Percentiles rank a stretch among this genome's conserved stretches.
Evolutionary conservation across 1,139 yeast genomes (phyloP).

Genomic region (Blastobotrys ciferrii): DNA sequence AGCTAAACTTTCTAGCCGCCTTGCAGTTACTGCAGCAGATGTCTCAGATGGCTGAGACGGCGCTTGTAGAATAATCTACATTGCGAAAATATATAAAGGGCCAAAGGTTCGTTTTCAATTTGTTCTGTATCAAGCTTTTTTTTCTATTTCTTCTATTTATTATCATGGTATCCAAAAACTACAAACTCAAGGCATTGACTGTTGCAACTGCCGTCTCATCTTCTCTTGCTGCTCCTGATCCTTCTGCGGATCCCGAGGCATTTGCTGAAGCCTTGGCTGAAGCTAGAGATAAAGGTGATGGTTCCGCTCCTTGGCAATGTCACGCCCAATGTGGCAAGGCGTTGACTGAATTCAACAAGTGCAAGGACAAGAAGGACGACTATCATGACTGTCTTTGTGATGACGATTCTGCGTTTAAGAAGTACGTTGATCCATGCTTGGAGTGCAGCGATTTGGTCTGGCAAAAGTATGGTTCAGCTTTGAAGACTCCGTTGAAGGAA

Average conservation of each 20-base stretch:
- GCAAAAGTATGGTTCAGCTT: constrained; percentile 7
- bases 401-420: constrained; percentile 7
- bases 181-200: constrained; percentile 3
- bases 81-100: neutral
- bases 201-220: constrained; percentile 22
- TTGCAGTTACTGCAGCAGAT: neutral
- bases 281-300: neutral
- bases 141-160: neutral
- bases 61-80: neutral
- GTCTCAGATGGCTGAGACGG: neutral
- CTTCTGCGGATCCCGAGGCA: constrained; percentile 26
- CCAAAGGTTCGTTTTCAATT: neutral
- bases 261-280: constrained; percentile 7
- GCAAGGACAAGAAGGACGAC: constrained; percentile 4
- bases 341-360: constrained; percentile 8
- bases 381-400: constrained; percentile 6
- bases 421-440: constrained; percentile 9
- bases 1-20: neutral
- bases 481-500: neutral
- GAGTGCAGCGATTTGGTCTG: constrained; percentile 9
- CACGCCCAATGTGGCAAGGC: constrained; percentile 16
- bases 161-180: constrained; percentile 4
- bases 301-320: constrained; percentile 14
- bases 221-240: constrained; percentile 16
- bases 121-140: neutral